Base-by-base conservation (phyloP, 257 asterid genomes). In the Petunia axillaris region DNA sequence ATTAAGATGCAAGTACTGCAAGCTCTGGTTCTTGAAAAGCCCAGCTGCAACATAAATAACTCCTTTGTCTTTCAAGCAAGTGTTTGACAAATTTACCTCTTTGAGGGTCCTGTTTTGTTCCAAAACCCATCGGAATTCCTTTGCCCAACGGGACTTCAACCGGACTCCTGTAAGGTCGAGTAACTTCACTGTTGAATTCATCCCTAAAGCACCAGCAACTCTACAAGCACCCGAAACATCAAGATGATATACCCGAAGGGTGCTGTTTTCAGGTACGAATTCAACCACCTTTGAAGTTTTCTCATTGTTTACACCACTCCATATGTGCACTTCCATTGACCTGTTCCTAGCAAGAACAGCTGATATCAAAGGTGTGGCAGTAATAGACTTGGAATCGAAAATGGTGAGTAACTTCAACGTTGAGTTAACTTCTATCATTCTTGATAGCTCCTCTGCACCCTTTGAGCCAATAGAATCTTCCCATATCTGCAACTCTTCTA, bases 381-480 rank as follows among this genome's bases (percentile, higher is more conserved):
- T 83, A 60, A 79, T 62, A 0, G 88, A 41, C 65, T 83, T 90
- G 0, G 88, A 86, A 87, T 93, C 96, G 39, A 90, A 91, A 36
- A 94, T 77, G 1, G 90, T 88, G 64, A 94, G 75, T 43, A 87
- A 71, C 81, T 82, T 94, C 64, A 94, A 83, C 54, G 92, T 75
- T 2, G 97, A 87, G 84, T 94, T 94, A n/a, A 77, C 94, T 87
- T 94, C 98, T n/a, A 94, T 93, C 98, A 94, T 94, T 79, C 87
- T 87, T 0, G 97, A 94, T 1, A 94, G 81, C 84, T 91, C 97
- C 80, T 94, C 98, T 2, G 97, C 91, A 4, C 98, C 97, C 52
- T 79, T 86, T 0, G 91, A 80, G 11, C 97, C 97, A 75, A 94
- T 89, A 0, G 97, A 92, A 86, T 94, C 97, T 48, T 89, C 95